Evolutionary conservation across 2,329 filamentous ascomycete genomes (phyloP).

Genomic region (Tolypocladium amazonense): DNA sequence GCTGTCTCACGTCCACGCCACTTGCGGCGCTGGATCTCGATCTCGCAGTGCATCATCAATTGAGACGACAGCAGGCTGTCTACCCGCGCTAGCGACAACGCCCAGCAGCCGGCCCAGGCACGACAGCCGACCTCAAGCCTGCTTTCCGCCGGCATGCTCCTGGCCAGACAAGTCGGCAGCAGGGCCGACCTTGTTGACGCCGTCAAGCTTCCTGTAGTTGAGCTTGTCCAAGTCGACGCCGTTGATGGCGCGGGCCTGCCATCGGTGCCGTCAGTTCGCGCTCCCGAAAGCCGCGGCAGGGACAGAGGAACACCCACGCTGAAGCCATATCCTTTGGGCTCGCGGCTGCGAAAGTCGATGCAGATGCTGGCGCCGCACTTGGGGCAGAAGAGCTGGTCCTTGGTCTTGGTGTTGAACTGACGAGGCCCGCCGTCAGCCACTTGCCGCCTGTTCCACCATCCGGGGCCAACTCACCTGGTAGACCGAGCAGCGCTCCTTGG

Average conservation of each 20-base stretch:
- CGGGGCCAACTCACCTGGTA: slow-evolving; percentile 19
- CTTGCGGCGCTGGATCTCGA: background rate
- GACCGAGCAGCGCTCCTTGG: slow-evolving; percentile 19
- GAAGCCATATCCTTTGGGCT: slow-evolving; percentile 26
- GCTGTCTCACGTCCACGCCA: background rate
- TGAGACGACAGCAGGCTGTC: background rate
- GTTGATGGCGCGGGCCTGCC: slow-evolving; percentile 29
- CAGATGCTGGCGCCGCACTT: slow-evolving; percentile 35
- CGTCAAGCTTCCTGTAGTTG: slow-evolving; percentile 24
- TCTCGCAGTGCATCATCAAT: background rate
- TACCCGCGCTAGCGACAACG: background rate
- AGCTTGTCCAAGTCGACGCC: slow-evolving; percentile 28
- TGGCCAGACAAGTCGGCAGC: slow-evolving; percentile 25
- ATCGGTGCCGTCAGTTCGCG: background rate
- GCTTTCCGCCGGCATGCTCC: background rate
- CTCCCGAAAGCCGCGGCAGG: background rate
- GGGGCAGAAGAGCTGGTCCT: slow-evolving; percentile 38
- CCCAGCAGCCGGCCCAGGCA: background rate
- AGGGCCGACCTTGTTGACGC: slow-evolving; percentile 21
- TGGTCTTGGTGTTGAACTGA: slow-evolving; percentile 34
- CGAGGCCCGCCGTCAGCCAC: background rate
- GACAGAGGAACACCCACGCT: slow-evolving; percentile 24
- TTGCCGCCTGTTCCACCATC: too few relatives aligned
- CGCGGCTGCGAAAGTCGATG: slow-evolving; percentile 28
- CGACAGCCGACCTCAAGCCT: background rate